Conservation (phyloP, 2,329 filamentous ascomycete species). For the Pseudocercospora vitis region DNA sequence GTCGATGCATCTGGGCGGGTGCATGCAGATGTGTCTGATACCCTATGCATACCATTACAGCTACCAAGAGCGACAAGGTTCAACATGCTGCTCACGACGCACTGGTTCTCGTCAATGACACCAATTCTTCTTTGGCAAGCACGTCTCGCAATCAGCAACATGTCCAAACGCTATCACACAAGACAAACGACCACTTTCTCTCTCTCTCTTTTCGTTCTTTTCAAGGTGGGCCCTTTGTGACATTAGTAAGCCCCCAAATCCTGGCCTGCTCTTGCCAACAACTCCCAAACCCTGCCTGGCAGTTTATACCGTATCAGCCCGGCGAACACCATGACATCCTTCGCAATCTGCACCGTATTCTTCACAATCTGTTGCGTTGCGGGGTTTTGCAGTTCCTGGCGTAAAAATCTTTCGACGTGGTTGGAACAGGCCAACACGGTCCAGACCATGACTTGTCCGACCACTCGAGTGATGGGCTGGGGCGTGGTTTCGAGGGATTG, state of each 20-base stretch:
- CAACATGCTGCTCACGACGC: not conserved
- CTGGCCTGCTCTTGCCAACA: slow-evolving; percentile 75
- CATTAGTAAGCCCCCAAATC: slow-evolving; percentile 50
- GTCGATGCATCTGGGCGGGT: too few relatives aligned
- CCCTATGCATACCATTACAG: too few relatives aligned
- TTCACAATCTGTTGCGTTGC: slow-evolving; percentile 58
- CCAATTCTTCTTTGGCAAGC: too few relatives aligned
- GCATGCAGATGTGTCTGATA: too few relatives aligned
- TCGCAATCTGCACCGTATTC: slow-evolving; percentile 73
- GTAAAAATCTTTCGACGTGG: slow-evolving; percentile 70
- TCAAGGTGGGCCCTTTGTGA: not conserved
- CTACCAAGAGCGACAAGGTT: too few relatives aligned
- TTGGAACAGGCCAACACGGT: slow-evolving; percentile 81
- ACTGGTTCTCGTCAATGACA: too few relatives aligned
- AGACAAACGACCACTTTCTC: not conserved
- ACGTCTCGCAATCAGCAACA: not conserved
- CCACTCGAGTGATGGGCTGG: slow-evolving; percentile 79
- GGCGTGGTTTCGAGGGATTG: slow-evolving; percentile 77
- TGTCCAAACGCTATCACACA: not conserved
- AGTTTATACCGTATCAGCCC: slow-evolving; percentile 89
- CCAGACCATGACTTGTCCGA: slow-evolving; percentile 92
- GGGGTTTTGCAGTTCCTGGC: slow-evolving; percentile 67
- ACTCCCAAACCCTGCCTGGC: slow-evolving; percentile 83
- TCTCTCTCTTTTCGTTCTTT: not conserved
- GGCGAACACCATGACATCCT: slow-evolving; percentile 91